These are phyloP conservation scores for Annulohypoxylon nitens DNA, from an alignment of 495 filamentous ascomycete species.

Conservation along the genomic window DNA sequence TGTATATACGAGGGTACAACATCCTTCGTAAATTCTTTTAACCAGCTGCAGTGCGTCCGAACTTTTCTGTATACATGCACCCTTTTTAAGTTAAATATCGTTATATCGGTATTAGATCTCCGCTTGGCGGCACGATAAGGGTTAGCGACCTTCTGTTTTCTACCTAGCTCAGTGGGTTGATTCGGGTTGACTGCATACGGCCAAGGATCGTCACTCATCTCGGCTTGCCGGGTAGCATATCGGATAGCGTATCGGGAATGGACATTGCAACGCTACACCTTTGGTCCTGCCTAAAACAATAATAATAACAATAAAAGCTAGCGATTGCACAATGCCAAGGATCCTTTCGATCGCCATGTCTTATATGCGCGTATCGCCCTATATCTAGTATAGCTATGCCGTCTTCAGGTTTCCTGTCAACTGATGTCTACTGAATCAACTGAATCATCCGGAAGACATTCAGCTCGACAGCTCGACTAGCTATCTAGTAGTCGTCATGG, in stretches of 20 bases:
- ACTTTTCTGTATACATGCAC: not conserved
- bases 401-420: conserved; percentile 2
- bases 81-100: not conserved
- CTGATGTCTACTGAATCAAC: not conserved
- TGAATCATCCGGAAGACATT: conserved; percentile 7
- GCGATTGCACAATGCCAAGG: conserved; percentile 44
- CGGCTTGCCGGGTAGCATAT: conserved; percentile 23
- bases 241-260: not conserved
- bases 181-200: conserved; percentile 23
- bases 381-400: conserved; percentile 15
- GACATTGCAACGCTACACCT: conserved; percentile 31
- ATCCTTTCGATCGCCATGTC: conserved; percentile 21
- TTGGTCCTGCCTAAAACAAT: conserved; percentile 46
- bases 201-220: conserved; percentile 39
- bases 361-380: conserved; percentile 29
- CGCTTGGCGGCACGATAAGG: conserved; percentile 6
- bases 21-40: not conserved
- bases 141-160: conserved; percentile 36
- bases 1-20: not conserved
- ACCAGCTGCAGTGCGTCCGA: not conserved
- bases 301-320: conserved; percentile 29
- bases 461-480: not conserved
- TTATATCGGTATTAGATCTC: not conserved
- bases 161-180: conserved; percentile 30
- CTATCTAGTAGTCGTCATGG: conserved; percentile 27